These are phyloP conservation scores for Agroathelia rolfsii DNA, from an alignment of 1,284 basidiomycete species.

Conservation along the genomic window DNA sequence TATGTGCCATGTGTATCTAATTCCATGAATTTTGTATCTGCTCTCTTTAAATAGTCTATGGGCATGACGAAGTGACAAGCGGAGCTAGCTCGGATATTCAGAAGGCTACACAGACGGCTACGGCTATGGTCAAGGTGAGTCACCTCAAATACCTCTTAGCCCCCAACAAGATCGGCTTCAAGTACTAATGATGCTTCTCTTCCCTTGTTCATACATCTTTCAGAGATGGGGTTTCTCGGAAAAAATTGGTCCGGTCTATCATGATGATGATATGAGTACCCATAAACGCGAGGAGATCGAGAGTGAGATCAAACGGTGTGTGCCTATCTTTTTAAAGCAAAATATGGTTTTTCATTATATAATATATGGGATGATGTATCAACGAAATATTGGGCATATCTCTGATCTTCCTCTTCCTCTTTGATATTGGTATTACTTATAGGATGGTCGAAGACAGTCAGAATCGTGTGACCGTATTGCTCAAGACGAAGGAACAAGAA, in stretches of 20 bases:
- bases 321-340: too few relatives aligned
- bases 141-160: too few relatives aligned
- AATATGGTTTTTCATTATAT: too few relatives aligned
- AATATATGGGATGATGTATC: too few relatives aligned
- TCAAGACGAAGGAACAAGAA: slow-evolving; percentile 69
- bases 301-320: slow-evolving; percentile 70
- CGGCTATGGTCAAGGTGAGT: slow-evolving; percentile 82
- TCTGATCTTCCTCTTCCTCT: too few relatives aligned
- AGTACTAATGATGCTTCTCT: neutral
- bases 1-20: slow-evolving; percentile 2
- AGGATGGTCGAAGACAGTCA: slow-evolving; percentile 74
- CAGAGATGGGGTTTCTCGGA: slow-evolving; percentile 80
- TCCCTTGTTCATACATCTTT: slow-evolving; percentile 3
- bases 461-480: slow-evolving; percentile 54
- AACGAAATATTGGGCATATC: too few relatives aligned
- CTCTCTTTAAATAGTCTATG: slow-evolving; percentile 62
- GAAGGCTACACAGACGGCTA: slow-evolving; percentile 71
- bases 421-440: too few relatives aligned
- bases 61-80: slow-evolving; percentile 78
- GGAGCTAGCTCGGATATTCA: slow-evolving; percentile 85
- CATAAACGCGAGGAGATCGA: slow-evolving; percentile 77
- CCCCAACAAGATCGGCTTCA: too few relatives aligned
- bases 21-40: too few relatives aligned
- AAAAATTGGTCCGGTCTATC: slow-evolving; percentile 77
- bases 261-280: slow-evolving; percentile 59